Conservation (phyloP, 1,284 basidiomycete genomes). For the Malassezia sympodialis region DNA sequence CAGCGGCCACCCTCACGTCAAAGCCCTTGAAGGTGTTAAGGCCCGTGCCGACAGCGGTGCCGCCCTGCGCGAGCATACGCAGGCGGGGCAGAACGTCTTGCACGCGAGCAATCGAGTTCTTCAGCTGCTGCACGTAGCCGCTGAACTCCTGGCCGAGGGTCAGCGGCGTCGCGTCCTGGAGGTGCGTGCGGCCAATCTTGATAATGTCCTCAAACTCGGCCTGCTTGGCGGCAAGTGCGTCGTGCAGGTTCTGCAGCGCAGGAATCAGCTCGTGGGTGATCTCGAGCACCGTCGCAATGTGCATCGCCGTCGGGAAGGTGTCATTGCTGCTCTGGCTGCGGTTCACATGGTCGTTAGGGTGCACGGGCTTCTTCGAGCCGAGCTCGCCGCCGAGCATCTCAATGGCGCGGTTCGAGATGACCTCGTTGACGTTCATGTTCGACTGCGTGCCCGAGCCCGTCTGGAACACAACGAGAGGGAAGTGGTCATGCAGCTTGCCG, state of each 20-base stretch:
- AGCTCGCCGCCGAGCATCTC: slow-evolving; percentile 90
- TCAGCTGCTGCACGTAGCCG: slow-evolving; percentile 90
- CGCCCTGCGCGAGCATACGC: slow-evolving; percentile 87
- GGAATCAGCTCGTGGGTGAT: slow-evolving; percentile 72
- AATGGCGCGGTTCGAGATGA: slow-evolving; percentile 96
- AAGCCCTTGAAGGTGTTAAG: slow-evolving; percentile 95
- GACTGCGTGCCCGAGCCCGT: slow-evolving; percentile 98
- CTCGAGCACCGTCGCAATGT: slow-evolving; percentile 88
- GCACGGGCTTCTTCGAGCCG: slow-evolving; percentile 92
- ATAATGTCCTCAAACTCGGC: slow-evolving; percentile 58
- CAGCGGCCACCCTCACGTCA: slow-evolving; percentile 82
- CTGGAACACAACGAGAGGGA: slow-evolving; percentile 98
- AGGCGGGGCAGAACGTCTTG: slow-evolving; percentile 74
- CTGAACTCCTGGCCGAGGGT: slow-evolving; percentile 98
- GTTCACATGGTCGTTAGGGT: slow-evolving; percentile 99
- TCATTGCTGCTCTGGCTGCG: slow-evolving; percentile 99
- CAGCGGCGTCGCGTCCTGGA: slow-evolving; percentile 91
- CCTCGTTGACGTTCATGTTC: slow-evolving; percentile 99
- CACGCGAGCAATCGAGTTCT: slow-evolving; percentile 79
- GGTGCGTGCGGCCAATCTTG: slow-evolving; percentile 96
- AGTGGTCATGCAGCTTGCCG: slow-evolving; percentile 72
- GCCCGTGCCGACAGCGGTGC: slow-evolving; percentile 92
- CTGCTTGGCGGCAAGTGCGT: slow-evolving; percentile 72
- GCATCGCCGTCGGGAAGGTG: slow-evolving; percentile 99
- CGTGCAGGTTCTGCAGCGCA: slow-evolving; percentile 69